Evolutionary conservation across 2,329 filamentous ascomycete genomes (phyloP).

Genomic region (Fusarium goolgardi): DNA sequence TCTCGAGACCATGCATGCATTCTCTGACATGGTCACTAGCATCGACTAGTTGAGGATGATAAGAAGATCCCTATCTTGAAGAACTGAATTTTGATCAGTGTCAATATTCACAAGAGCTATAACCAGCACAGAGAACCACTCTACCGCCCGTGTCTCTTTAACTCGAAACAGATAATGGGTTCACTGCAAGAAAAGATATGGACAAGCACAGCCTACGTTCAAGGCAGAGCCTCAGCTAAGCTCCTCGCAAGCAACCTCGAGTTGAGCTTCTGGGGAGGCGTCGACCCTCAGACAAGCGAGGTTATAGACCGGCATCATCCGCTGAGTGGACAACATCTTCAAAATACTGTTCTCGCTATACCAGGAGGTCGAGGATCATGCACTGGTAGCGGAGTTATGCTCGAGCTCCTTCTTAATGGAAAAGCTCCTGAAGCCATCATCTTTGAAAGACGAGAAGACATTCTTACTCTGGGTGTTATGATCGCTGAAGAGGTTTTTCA

Average conservation of each 20-base stretch:
- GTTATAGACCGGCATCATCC: conserved; percentile 59
- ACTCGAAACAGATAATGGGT: conserved; percentile 5
- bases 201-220: conserved; percentile 38
- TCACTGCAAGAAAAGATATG: conserved; percentile 13
- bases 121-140: background rate
- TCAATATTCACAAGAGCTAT: background rate
- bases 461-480: conserved; percentile 59
- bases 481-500: conserved; percentile 56
- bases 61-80: background rate
- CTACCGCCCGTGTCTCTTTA: background rate
- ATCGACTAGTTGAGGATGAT: background rate
- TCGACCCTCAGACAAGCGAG: conserved; percentile 54
- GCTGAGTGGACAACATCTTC: conserved; percentile 50
- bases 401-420: conserved; percentile 57
- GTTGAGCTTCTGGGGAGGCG: conserved; percentile 61
- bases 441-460: conserved; percentile 57
- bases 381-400: conserved; percentile 57
- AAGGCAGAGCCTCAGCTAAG: conserved; percentile 44
- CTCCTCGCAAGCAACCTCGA: conserved; percentile 46
- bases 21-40: background rate
- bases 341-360: conserved; percentile 55
- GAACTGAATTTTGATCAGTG: background rate
- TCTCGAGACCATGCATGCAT: background rate
- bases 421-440: conserved; percentile 55
- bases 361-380: conserved; percentile 61